Evolutionary conservation across 192 early-diverging fungal species (phyloP), one percentile per base, ranked within the genome.

Genomic region (Gigaspora rosea): DNA sequence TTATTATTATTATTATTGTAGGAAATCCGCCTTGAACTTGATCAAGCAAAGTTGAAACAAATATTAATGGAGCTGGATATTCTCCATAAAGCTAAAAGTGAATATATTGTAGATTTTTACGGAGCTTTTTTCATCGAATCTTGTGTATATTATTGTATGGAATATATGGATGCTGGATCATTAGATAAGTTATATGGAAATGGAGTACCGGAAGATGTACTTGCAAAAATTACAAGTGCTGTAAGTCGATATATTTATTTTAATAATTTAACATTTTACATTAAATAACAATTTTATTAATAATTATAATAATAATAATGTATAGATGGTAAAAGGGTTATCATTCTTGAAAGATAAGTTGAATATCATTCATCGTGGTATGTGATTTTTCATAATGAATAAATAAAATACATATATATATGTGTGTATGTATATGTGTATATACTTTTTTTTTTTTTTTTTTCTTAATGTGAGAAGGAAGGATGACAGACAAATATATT

Each of bases 141-240:
- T n/a, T 95, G 94, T 81, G 96, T 98, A 10, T 98, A 97, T 81
- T 95, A 95, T 78, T 95, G 93, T 78, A 98, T 98, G 95, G 97
- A 98, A 83, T 98, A 89, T 78, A 98, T 98, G 97, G 97, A 98
- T 78, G 94, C 90, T 59, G 96, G 96, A 54, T 96, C 95, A n/a
- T 78, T 97, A 51, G 95, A 97, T 77, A 89, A 89, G 18, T 80
- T 97, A 46, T 96, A 96, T 71, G 85, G 89, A 16, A 86, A 86
- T 35, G 95, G 94, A 33, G 88, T 95, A 3, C 93, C 93, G 18
- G 96, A 97, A 82, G 86, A 87, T 70, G 87, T 96, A 27, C 80
- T 98, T 73, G 89, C 88, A 8, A 84, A 84, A 62, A 94, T 96
- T 61, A 87, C 94, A 8, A 82, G 87, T 36, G 87, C 93, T 59